Evolutionary conservation across 306 rosid genomes (phyloP), one percentile per base, ranked within the genome.

Genomic region (Glycyrrhiza uralensis): DNA sequence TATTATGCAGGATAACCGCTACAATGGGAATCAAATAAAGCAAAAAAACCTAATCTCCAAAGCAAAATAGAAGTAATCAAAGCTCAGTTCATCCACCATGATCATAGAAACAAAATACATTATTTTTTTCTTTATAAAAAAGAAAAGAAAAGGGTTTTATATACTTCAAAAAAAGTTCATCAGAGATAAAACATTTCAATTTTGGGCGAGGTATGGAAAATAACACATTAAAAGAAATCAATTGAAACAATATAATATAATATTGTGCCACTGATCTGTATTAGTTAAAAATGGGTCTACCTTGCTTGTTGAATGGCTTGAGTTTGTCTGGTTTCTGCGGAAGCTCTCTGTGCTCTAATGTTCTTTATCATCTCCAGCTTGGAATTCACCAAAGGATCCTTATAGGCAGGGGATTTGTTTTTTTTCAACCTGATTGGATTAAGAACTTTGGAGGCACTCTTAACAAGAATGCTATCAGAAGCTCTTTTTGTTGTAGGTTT

Each of bases 291-390:
- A 51, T 45, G 38, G 32, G 79, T 64, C 86, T 75, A 94, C 99
- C 91, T 85, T 41, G 96, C 99, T 84, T 85, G 90, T 72, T 84
- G 89, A 79, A 94, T 56, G 76, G 91, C 92, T 81, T 85, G 91
- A 39, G 42, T 79, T 63, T 84, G 91, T 83, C 72, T 73, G 80
- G 85, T 82, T 77, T 89, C 99, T 30, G 63, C 77, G 15, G 83
- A 76, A 59, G 90, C 90, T 75, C 99, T 85, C 80, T 88, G 84
- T 66, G 96, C 97, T 83, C 99, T 84, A 76, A 94, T 79, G 72
- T 80, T 91, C 69, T 82, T 91, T 75, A 94, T 83, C 97, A 94
- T 89, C 85, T 89, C 91, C 82, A 94, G 90, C 85, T 94, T 94
- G 6, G 91, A 91, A 77, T 88, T 83, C 33, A 80, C 95, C 72